A percentile compares a stretch with the other conserved stretches of the same genome.
phyloP scores from a whole-genome alignment of 768 basidiomycete species.

The Amanita thiersii region DNA sequence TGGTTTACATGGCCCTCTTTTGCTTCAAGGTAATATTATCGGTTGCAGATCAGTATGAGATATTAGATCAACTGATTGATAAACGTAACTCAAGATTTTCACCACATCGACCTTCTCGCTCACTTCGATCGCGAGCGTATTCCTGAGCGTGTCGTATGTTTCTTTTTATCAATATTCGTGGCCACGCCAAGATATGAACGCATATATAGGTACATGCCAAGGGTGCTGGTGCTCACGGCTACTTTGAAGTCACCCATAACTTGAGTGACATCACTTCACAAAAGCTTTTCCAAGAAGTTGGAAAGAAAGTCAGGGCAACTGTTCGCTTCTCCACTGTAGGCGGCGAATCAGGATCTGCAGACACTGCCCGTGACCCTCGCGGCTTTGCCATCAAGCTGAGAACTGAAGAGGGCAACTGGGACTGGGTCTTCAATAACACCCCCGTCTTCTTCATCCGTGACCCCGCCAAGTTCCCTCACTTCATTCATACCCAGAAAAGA shows the following conservation, averaged over 20 bases:
- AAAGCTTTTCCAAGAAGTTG: constrained; percentile 52
- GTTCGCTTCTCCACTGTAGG: constrained; percentile 92
- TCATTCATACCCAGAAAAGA: constrained; percentile 91
- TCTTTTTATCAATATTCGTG: background rate
- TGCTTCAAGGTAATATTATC: constrained; percentile 61
- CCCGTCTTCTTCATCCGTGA: constrained; percentile 89
- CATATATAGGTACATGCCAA: constrained; percentile 74
- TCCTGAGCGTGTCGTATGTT: constrained; percentile 81
- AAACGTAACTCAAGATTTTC: constrained; percentile 52
- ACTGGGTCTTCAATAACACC: constrained; percentile 91
- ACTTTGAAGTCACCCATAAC: constrained; percentile 84
- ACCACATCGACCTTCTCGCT: constrained; percentile 82
- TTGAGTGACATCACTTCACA: constrained; percentile 78
- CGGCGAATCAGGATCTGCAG: constrained; percentile 82
- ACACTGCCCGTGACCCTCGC: constrained; percentile 89
- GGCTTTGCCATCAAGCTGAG: constrained; percentile 89
- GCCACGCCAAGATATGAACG: constrained; percentile 20
- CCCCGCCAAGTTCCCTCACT: constrained; percentile 85
- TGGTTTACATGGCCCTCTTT: constrained; percentile 71
- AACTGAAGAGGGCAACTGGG: constrained; percentile 87
- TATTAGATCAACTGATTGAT: constrained; percentile 10
- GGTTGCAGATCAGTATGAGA: background rate
- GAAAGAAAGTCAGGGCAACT: constrained; percentile 66
- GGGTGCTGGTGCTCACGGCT: constrained; percentile 88
- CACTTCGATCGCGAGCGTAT: constrained; percentile 96